A percentile compares a stretch with the other conserved stretches of the same genome.
These are phyloP conservation scores for Fallopia convolvulus DNA, from an alignment of 148 eudicot species.

Conservation along the genomic window DNA sequence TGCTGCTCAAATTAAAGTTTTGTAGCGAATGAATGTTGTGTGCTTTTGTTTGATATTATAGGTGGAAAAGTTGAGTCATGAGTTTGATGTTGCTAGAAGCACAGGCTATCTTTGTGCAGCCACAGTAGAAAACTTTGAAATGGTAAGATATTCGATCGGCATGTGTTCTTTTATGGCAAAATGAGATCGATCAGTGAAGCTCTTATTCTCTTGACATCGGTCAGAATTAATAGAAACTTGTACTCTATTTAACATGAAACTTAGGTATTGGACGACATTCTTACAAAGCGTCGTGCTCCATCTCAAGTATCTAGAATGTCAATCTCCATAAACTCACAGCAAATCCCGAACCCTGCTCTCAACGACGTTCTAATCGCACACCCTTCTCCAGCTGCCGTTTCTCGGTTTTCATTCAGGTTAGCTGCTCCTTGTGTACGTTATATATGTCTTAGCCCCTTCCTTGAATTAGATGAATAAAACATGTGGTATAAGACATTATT, in stretches of 20 bases:
- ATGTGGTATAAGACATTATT: background rate
- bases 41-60: conserved; percentile 10
- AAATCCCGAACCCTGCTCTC: conserved; percentile 45
- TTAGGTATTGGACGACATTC: conserved; percentile 65
- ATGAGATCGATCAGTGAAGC: background rate
- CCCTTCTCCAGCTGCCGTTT: conserved; percentile 84
- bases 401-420: conserved; percentile 83
- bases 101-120: conserved; percentile 89
- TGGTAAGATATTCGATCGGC: conserved; percentile 31
- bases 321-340: conserved; percentile 45
- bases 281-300: conserved; percentile 39
- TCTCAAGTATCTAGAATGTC: conserved; percentile 70
- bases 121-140: conserved; percentile 69
- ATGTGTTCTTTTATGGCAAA: background rate
- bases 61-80: conserved; percentile 48
- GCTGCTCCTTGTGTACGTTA: background rate
- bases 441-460: too few species aligned
- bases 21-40: background rate
- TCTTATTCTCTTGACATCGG: background rate
- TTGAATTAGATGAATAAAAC: too few species aligned
- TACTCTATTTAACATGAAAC: too few species aligned
- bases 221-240: too few species aligned
- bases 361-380: conserved; percentile 75
- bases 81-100: conserved; percentile 90
- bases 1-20: too few species aligned